Base-by-base conservation (phyloP, 2,329 filamentous ascomycete genomes). In the Cercospora sp. region DNA sequence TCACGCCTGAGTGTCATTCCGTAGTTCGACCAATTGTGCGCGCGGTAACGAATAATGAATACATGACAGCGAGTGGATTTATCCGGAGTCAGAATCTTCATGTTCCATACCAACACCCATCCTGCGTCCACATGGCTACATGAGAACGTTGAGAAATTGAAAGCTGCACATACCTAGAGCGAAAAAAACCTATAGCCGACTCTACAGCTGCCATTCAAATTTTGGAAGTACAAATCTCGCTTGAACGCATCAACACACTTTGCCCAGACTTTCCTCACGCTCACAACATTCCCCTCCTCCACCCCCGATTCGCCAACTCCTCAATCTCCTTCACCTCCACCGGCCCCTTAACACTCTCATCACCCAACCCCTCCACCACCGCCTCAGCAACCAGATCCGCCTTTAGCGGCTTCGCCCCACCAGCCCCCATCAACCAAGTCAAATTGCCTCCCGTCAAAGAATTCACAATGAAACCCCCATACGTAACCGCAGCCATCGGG, bases 231-330 rank as follows among this genome's bases (percentile, higher is more conserved):
- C 45, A 51, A 51, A 51, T 20, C 10, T 65, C 63, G 67, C 67
- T 68, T 55, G 60, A 68, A 68, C 67, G 67, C 63, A 59, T 42
- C 59, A 55, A 63, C 48, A 61, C 31, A 42, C 16, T 20, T 23
- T 9, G 23, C 16, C n/a, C n/a, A 7, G 13, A 3, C 18, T 3
- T 7, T 16, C 6, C 8, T n/a, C n/a, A n/a, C n/a, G n/a, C 58
- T 76, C 80, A 97, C 73, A 96, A 80, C 95, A 99, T 98, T 18
- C 86, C 89, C 80, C 91, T 93, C 77, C 95, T 90, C 95, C 95
- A 98, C 3, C 89, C 90, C 77, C 90, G 91, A 68, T 86, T 90
- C 10, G 92, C 93, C 74, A 98, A 80, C 72, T 88, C 86, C 78
- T 97, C 92, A 72, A 99, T 94, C 78, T 92, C 86, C 63, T 88